Base-by-base conservation (phyloP, 495 filamentous ascomycete genomes). In the Tuber aestivum region DNA sequence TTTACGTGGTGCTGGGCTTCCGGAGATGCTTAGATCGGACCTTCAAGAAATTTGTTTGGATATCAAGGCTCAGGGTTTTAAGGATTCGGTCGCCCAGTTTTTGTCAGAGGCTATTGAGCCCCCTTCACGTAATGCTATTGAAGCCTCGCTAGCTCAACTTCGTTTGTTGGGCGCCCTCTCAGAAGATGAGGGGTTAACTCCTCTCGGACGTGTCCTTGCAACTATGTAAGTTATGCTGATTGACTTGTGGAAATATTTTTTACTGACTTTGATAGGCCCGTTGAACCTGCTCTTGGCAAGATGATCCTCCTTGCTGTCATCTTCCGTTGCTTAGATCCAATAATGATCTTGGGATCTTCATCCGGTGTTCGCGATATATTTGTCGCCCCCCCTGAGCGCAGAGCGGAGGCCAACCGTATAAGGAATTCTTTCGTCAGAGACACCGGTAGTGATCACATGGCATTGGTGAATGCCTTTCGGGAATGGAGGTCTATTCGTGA, bases 321-420 rank as follows among this genome's bases (percentile, higher is more conserved):
- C 37, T 91, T 91, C 83, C 84, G 86, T 35, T 91, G 89, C 76
- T 83, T 91, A 16, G 88, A 91, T 73, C 88, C 89, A 0, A 87
- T 91, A 77, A 75, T 91, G 41, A 86, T 90, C 50, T 71, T 90
- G 9, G 87, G 85, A 42, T 84, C 86, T 32, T 82, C 86, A 5
- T 80, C 83, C 3, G 74, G 79, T 6, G 84, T 85, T 41, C 79
- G 84, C 16, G 75, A 83, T n/a, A 77, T 89, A 6, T 90, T 91
- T 77, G 70, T 85, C 27, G 78, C 76, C 32, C 82, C 85, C 12
- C 80, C 83, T 10, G 83, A 85, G 20, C 50, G 71, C 14, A 81
- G 83, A n/a, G 70, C 74, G 6, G 80, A 83, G 65, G 83, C 86
- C 27, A 78, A 81, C 35, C 48, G 77, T 42, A 74, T 77, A 12